phyloP scores from a whole-genome alignment of 306 rosid genomes.

The Astragalus membranaceus region DNA sequence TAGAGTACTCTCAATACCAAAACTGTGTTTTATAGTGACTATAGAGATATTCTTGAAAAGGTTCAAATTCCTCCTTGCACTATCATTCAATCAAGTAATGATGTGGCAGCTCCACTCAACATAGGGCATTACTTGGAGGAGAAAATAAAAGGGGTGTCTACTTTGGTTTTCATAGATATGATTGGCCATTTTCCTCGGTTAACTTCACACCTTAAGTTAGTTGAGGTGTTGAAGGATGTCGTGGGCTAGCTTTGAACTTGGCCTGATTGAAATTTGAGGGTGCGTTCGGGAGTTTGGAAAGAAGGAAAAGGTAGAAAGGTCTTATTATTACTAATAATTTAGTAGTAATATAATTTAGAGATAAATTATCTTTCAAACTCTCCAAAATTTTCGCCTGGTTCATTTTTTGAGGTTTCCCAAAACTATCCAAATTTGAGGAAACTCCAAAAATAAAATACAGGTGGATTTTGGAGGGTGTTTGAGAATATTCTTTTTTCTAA shows the following conservation, averaged over 20 bases:
- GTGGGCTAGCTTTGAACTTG: slow-evolving; percentile 18
- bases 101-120: slow-evolving; percentile 42
- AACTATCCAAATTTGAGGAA: too few species aligned
- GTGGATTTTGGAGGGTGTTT: too few species aligned
- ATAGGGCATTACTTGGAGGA: slow-evolving; percentile 49
- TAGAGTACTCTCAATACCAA: too few species aligned
- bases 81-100: slow-evolving; percentile 47
- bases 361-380: too few species aligned
- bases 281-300: too few species aligned
- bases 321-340: too few species aligned
- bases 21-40: slow-evolving; percentile 50
- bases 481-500: too few species aligned
- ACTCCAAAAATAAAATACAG: too few species aligned
- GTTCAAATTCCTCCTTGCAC: slow-evolving; percentile 69
- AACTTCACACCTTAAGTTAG: slow-evolving; percentile 59
- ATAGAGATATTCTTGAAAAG: slow-evolving; percentile 47
- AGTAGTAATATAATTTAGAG: too few species aligned
- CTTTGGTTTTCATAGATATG: slow-evolving; percentile 43
- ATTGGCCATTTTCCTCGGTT: slow-evolving; percentile 69
- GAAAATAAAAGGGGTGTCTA: slow-evolving; percentile 46
- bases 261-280: background rate
- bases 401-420: too few species aligned
- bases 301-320: too few species aligned
- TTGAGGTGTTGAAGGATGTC: slow-evolving; percentile 43
- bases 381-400: too few species aligned